phyloP scores from a whole-genome alignment of 106 monocot genomes.

The Alisma plantagoaquatica region DNA sequence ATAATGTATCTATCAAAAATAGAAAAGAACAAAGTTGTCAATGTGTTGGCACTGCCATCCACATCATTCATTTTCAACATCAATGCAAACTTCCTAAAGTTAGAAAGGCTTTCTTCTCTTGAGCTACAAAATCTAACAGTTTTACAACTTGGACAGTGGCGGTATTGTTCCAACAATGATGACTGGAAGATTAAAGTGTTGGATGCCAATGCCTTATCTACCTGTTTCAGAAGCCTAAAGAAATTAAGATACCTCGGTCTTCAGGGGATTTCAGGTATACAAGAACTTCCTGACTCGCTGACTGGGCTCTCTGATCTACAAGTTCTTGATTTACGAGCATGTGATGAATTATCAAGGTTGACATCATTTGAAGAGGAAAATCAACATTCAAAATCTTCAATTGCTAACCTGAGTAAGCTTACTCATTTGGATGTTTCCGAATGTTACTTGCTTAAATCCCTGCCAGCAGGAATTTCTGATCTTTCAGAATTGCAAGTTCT shows the following conservation, averaged over 20 bases:
- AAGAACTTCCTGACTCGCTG: slow-evolving; percentile 11
- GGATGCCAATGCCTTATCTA: neutral
- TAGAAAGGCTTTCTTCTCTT: slow-evolving; percentile 4
- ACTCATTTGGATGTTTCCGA: slow-evolving; percentile 19
- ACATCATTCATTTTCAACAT: slow-evolving; percentile 9
- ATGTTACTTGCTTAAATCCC: slow-evolving; percentile 17
- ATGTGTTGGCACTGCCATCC: neutral
- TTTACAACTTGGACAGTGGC: slow-evolving; percentile 14
- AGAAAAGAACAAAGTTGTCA: neutral
- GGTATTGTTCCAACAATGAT: neutral
- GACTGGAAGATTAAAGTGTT: slow-evolving; percentile 21
- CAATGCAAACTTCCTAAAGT: neutral
- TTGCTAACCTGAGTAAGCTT: slow-evolving; percentile 6
- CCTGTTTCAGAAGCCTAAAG: neutral
- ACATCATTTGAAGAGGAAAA: too few species aligned
- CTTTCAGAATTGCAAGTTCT: slow-evolving; percentile 16
- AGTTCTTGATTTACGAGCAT: slow-evolving; percentile 14
- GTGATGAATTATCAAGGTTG: slow-evolving; percentile 19
- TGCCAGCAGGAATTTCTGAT: slow-evolving; percentile 3
- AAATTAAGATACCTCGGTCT: slow-evolving; percentile 19
- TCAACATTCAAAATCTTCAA: too few species aligned
- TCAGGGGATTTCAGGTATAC: slow-evolving; percentile 15
- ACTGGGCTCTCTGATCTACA: slow-evolving; percentile 13
- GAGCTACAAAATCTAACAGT: slow-evolving; percentile 1
- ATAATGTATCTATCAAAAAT: slow-evolving; percentile 1